phyloP scores from a whole-genome alignment of 257 asterid genomes.

The Lithospermum erythrorhizon region DNA sequence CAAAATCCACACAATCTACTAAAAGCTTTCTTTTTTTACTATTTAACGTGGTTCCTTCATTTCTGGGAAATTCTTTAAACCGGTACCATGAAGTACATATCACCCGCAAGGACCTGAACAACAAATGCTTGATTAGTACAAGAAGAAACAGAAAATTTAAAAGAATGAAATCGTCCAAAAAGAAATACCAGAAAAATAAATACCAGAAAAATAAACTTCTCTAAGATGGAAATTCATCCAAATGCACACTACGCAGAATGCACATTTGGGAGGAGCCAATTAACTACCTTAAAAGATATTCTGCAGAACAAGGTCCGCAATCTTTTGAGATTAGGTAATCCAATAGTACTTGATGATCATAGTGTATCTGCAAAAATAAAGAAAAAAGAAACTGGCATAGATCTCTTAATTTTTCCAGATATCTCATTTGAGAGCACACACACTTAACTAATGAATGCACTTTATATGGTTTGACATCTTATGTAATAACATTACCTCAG shows the following conservation, averaged over 20 bases:
- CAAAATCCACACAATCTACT: constrained; percentile 11
- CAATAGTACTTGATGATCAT: constrained; percentile 94
- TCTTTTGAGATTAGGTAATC: constrained; percentile 94
- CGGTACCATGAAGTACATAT: constrained; percentile 60
- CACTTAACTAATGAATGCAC: neutral
- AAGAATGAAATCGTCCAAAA: neutral
- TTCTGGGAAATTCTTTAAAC: constrained; percentile 51
- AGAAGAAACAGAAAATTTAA: neutral
- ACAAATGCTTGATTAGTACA: neutral
- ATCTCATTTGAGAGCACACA: constrained; percentile 1
- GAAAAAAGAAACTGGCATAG: neutral
- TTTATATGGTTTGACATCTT: neutral
- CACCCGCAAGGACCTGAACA: constrained; percentile 54
- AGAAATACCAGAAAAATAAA: too few relatives aligned
- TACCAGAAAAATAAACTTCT: neutral
- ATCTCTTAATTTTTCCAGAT: constrained; percentile 7
- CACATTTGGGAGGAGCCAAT: neutral
- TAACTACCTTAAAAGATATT: constrained; percentile 70
- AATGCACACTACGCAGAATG: neutral
- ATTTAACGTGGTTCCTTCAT: constrained; percentile 16
- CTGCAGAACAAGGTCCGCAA: constrained; percentile 71
- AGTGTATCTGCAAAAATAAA: constrained; percentile 38
- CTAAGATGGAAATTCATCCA: neutral
- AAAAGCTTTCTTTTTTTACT: constrained; percentile 38
- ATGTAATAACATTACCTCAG: constrained; percentile 39